These are phyloP conservation scores for Helminthosporium solani DNA, from an alignment of 2,329 filamentous ascomycete genomes.

Conservation along the genomic window DNA sequence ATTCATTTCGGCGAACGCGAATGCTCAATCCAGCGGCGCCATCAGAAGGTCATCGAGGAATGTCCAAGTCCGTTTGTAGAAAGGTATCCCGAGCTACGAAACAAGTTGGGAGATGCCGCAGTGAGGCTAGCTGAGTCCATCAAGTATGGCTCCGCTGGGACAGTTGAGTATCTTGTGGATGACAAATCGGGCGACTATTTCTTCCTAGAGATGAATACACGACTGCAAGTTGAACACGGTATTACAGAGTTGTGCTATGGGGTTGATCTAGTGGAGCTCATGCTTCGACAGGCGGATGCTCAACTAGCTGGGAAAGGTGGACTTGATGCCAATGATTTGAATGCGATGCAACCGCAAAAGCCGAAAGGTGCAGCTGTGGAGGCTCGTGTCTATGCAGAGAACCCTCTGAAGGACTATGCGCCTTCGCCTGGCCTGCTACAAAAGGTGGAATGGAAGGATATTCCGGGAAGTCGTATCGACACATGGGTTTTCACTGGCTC, in stretches of 20 bases:
- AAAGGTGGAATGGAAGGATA: conserved; percentile 56
- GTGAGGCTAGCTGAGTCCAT: conserved; percentile 63
- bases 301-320: conserved; percentile 50
- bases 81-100: conserved; percentile 56
- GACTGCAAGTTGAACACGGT: conserved; percentile 60
- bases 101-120: conserved; percentile 65
- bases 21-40: conserved; percentile 81
- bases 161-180: conserved; percentile 88
- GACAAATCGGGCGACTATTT: conserved; percentile 78
- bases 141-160: conserved; percentile 80
- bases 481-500: conserved; percentile 63
- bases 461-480: conserved; percentile 57
- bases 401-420: conserved; percentile 58
- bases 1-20: conserved; percentile 86
- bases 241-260: conserved; percentile 59
- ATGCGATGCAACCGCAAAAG: conserved; percentile 44
- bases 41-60: conserved; percentile 91
- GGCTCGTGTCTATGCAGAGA: conserved; percentile 58
- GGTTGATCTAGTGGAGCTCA: conserved; percentile 57
- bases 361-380: conserved; percentile 55
- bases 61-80: conserved; percentile 72
- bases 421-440: conserved; percentile 62
- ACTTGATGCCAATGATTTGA: conserved; percentile 45
- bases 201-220: conserved; percentile 62
- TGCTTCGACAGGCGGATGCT: conserved; percentile 57